Evolutionary conservation across 2,329 filamentous ascomycete species (phyloP).

Genomic region (Stemphylium lycopersici): DNA sequence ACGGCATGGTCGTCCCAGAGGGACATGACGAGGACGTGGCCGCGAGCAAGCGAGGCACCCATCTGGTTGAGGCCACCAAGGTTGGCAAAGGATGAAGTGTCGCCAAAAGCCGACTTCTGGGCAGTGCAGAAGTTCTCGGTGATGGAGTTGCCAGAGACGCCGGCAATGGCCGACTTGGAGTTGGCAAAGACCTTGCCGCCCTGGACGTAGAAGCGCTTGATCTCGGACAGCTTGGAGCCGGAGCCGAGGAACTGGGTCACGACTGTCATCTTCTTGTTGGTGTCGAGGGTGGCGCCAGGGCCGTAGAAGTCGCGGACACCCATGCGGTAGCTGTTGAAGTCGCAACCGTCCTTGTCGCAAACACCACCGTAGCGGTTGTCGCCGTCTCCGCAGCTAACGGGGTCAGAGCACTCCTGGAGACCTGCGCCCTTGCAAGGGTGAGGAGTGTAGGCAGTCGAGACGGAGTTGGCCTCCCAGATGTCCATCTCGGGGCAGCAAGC

Average conservation of each 20-base stretch:
- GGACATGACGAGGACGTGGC: conserved; percentile 70
- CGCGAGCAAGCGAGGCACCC: conserved; percentile 60
- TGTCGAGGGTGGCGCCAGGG: conserved; percentile 55
- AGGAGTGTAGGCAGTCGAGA: conserved; percentile 68
- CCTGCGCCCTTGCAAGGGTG: conserved; percentile 65
- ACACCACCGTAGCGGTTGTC: conserved; percentile 63
- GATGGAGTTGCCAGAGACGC: conserved; percentile 60
- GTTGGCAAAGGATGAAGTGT: conserved; percentile 59
- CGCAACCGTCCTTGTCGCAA: conserved; percentile 73
- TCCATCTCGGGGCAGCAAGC: conserved; percentile 74
- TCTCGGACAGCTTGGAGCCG: conserved; percentile 52
- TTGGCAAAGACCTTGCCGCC: conserved; percentile 58
- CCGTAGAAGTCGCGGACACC: conserved; percentile 70
- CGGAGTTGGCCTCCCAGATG: conserved; percentile 72
- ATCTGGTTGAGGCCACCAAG: conserved; percentile 64
- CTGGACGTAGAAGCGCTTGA: conserved; percentile 59
- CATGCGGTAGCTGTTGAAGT: conserved; percentile 66
- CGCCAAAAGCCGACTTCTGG: conserved; percentile 63
- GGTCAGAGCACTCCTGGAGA: conserved; percentile 61
- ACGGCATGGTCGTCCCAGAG: conserved; percentile 69
- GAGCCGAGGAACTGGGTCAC: conserved; percentile 58
- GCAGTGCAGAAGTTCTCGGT: conserved; percentile 63
- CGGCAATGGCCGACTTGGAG: conserved; percentile 51
- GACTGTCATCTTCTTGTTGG: conserved; percentile 54
- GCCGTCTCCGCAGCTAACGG: conserved; percentile 46